These are phyloP conservation scores for Pseudoscleropodium purum DNA, from an alignment of 225 moss, liverwort and hornwort genomes.

Conservation along the genomic window DNA sequence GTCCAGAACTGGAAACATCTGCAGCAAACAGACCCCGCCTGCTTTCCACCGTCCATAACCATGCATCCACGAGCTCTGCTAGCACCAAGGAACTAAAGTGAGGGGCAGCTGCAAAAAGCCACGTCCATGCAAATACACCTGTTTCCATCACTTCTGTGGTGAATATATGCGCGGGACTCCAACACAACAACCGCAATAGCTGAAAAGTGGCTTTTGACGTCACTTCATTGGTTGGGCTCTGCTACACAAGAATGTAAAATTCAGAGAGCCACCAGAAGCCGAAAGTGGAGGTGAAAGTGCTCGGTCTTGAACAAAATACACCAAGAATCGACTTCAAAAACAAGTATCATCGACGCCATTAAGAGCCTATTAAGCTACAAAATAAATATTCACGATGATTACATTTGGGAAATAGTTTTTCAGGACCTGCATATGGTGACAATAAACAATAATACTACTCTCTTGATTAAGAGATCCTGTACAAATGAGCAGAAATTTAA, in stretches of 20 bases:
- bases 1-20: conserved; percentile 52
- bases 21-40: conserved; percentile 63
- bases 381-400: background rate
- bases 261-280: background rate
- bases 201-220: conserved; percentile 38
- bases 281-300: background rate
- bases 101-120: conserved; percentile 74
- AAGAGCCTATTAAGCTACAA: background rate
- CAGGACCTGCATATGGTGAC: background rate
- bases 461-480: background rate
- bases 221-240: conserved; percentile 14
- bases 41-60: conserved; percentile 74
- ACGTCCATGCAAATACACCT: conserved; percentile 78
- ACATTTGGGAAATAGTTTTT: background rate
- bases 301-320: background rate
- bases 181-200: conserved; percentile 69
- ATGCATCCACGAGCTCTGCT: conserved; percentile 78
- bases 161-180: conserved; percentile 83
- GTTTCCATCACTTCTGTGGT: conserved; percentile 66
- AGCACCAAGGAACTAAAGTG: conserved; percentile 60
- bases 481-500: background rate
- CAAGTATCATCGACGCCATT: background rate
- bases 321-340: background rate
- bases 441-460: background rate
- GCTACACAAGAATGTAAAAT: background rate